A percentile compares a stretch with the other conserved stretches of the same genome.
Conservation (phyloP, 2,329 filamentous ascomycete species). For the Nigrospora osmanthi region DNA sequence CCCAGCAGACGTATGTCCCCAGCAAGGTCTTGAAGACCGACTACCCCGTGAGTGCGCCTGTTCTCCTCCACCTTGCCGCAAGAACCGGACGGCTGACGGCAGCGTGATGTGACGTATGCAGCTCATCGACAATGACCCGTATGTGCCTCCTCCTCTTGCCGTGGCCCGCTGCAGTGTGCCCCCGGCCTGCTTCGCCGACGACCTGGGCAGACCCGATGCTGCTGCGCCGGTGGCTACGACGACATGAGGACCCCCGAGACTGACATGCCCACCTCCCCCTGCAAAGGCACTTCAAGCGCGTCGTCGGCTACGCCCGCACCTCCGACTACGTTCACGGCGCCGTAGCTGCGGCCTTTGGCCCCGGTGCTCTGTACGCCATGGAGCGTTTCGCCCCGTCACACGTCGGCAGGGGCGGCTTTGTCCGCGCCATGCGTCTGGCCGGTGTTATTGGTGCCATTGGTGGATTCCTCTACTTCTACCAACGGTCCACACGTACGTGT, state of each 20-base stretch:
- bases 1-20: constrained; percentile 48
- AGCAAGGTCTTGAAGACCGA: constrained; percentile 75
- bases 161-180: not conserved
- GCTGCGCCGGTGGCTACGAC: not conserved
- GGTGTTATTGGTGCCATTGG: constrained; percentile 66
- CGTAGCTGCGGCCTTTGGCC: constrained; percentile 62
- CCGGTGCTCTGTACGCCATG: constrained; percentile 67
- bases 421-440: constrained; percentile 72
- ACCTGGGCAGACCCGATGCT: constrained; percentile 14
- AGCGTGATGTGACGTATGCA: constrained; percentile 31
- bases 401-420: constrained; percentile 74
- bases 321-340: constrained; percentile 73
- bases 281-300: constrained; percentile 78
- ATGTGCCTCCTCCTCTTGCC: constrained; percentile 31
- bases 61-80: constrained; percentile 10
- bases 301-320: constrained; percentile 76
- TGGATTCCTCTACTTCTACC: constrained; percentile 80
- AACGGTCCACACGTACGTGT: constrained; percentile 71
- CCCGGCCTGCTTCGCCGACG: not conserved
- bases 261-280: no score
- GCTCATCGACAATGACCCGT: constrained; percentile 99
- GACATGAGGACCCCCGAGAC: no score
- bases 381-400: constrained; percentile 81
- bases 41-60: constrained; percentile 63
- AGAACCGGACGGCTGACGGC: not conserved